These are phyloP conservation scores for Heritiera fomes DNA, from an alignment of 345 rosid genomes.

Conservation along the genomic window DNA sequence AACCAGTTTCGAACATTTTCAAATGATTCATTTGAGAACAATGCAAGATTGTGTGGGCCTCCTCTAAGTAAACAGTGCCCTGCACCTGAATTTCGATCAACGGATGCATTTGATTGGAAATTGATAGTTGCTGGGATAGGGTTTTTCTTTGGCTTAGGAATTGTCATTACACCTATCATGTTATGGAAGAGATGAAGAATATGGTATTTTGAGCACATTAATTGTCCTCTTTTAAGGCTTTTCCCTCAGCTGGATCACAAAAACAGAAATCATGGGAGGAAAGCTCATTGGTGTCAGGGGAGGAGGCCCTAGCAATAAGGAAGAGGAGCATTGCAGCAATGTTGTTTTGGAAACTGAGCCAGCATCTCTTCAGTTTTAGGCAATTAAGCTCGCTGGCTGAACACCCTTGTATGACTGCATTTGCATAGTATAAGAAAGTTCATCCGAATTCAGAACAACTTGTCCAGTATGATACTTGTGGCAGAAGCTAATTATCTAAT, in stretches of 20 bases:
- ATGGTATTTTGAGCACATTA: not conserved
- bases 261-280: not conserved
- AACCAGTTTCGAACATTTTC: not conserved
- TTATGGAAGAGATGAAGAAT: slow-evolving; percentile 15
- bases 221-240: not conserved
- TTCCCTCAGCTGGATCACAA: not conserved
- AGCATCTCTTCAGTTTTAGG: not conserved
- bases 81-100: too few species aligned
- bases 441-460: too few species aligned
- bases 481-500: not conserved
- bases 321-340: not conserved
- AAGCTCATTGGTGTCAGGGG: not conserved
- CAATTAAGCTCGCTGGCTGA: not conserved
- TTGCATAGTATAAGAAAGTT: not conserved
- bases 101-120: not conserved
- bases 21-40: not conserved
- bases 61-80: too few species aligned
- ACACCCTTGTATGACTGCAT: not conserved
- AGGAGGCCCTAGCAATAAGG: not conserved
- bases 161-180: slow-evolving; percentile 3
- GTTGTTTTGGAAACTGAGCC: not conserved
- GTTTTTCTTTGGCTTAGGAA: slow-evolving; percentile 5
- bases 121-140: not conserved
- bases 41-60: too few species aligned
- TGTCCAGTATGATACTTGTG: not conserved